Evolutionary conservation across 257 asterid genomes (phyloP).

Genomic region (Solanum commersonii): DNA sequence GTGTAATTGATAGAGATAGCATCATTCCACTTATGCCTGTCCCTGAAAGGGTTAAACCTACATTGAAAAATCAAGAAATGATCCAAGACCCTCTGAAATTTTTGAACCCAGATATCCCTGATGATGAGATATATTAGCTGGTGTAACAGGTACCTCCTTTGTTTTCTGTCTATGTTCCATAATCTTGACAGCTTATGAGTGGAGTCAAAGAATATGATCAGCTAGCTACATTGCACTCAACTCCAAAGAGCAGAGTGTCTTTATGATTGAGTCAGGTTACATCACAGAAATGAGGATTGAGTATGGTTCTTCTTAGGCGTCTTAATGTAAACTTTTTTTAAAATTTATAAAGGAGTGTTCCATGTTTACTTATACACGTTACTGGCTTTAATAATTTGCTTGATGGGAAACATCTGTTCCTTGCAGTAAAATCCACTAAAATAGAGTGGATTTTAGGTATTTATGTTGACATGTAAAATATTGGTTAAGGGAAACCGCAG

Average conservation of each 20-base stretch:
- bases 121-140: constrained; percentile 68
- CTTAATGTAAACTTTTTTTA: background rate
- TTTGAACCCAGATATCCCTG: constrained; percentile 69
- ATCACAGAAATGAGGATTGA: background rate
- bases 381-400: background rate
- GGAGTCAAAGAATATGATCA: background rate
- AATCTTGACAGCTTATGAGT: background rate
- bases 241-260: background rate
- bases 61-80: constrained; percentile 51
- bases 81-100: constrained; percentile 42
- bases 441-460: background rate
- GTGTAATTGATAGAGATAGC: constrained; percentile 74
- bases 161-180: background rate
- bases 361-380: background rate
- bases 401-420: background rate
- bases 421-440: background rate
- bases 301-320: background rate
- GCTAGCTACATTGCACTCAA: background rate
- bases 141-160: constrained; percentile 18
- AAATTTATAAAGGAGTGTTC: background rate
- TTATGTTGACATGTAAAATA: background rate
- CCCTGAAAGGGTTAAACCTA: constrained; percentile 60
- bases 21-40: constrained; percentile 74
- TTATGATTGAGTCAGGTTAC: background rate
- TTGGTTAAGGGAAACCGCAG: background rate